Conservation (phyloP, 495 filamentous ascomycete species). For the Penicillium canariense region DNA sequence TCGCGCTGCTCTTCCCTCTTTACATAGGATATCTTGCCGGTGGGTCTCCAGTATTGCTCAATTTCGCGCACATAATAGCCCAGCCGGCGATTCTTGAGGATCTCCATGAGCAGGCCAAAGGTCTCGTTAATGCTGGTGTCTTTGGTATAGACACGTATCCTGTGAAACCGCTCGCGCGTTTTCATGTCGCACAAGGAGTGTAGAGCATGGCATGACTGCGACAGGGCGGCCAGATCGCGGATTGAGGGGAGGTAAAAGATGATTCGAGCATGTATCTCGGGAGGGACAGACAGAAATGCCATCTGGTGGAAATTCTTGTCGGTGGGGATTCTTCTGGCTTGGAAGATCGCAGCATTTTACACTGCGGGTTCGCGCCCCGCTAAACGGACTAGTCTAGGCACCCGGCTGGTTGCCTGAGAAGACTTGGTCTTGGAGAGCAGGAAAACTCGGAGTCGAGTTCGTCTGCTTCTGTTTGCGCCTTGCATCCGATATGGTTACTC, state of each 20-base stretch:
- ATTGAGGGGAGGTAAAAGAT: constrained; percentile 20
- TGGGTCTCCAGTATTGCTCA: neutral
- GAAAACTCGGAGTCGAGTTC: no score
- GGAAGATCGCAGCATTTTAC: no score
- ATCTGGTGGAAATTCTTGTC: no score
- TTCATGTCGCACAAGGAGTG: constrained; percentile 26
- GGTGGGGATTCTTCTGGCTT: no score
- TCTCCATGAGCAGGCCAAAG: constrained; percentile 6
- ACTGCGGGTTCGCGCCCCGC: no score
- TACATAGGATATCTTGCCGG: neutral
- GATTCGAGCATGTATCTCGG: neutral
- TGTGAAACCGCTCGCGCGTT: constrained; percentile 17
- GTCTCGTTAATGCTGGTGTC: constrained; percentile 7
- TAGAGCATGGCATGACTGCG: constrained; percentile 19
- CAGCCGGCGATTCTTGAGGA: neutral
- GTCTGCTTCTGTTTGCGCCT: no score
- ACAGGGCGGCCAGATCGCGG: constrained; percentile 26
- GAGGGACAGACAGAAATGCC: neutral
- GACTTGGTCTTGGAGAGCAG: no score
- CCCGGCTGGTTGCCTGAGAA: no score
- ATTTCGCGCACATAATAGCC: neutral
- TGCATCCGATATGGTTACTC: no score
- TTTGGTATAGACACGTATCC: constrained; percentile 8
- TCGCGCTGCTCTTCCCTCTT: constrained; percentile 3
- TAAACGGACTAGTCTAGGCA: no score